A percentile compares a stretch with the other conserved stretches of the same genome.
Conservation (phyloP, 441 rosid species). For the Rhodomyrtus psidioides region DNA sequence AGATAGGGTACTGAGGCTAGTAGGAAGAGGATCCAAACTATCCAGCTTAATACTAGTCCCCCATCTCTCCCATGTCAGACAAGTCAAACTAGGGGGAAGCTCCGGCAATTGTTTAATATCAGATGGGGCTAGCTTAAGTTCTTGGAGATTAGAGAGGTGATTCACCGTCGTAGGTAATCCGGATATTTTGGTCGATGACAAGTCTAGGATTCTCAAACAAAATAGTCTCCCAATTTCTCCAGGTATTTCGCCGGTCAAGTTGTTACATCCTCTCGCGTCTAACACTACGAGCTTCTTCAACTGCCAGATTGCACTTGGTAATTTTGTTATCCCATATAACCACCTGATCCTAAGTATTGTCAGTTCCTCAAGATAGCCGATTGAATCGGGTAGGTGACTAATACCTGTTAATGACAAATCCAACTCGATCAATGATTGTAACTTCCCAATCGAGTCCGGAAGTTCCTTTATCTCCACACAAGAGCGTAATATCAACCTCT, state of each 20-base stretch:
- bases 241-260: too few relatives aligned
- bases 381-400: background rate
- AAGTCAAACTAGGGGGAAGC: background rate
- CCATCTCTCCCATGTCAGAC: background rate
- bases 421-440: background rate
- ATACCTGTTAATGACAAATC: accelerated
- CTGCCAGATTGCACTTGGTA: too few relatives aligned
- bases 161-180: too few relatives aligned
- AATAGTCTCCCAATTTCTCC: too few relatives aligned
- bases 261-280: too few relatives aligned
- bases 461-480: background rate
- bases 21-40: background rate
- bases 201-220: too few relatives aligned
- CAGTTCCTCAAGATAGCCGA: background rate
- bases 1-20: background rate
- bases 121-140: background rate
- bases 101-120: background rate
- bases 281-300: too few relatives aligned
- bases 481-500: background rate
- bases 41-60: background rate
- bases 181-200: too few relatives aligned
- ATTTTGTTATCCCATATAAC: too few relatives aligned
- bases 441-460: background rate
- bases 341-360: too few relatives aligned
- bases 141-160: too few relatives aligned